Conservation (phyloP, 2,329 filamentous ascomycete genomes). For the Botrytis pseudocinerea region DNA sequence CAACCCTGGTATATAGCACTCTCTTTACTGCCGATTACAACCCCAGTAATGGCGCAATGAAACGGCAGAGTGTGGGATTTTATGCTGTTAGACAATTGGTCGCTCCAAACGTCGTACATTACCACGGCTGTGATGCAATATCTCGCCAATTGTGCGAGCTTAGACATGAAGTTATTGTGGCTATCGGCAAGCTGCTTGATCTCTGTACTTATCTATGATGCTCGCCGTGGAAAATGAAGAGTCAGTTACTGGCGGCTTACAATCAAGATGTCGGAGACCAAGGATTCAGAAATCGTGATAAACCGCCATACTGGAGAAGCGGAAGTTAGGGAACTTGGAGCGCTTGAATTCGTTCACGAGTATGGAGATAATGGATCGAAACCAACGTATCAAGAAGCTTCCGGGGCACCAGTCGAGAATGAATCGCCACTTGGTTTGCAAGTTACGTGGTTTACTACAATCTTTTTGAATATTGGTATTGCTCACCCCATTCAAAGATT, state of each 20-base stretch:
- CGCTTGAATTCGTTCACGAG: slow-evolving; percentile 31
- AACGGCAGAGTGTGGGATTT: neutral
- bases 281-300: neutral
- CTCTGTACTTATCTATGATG: neutral
- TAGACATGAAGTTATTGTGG: neutral
- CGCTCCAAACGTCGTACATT: neutral
- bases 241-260: neutral
- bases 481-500: no score
- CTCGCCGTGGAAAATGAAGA: neutral
- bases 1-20: neutral
- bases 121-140: slow-evolving; percentile 6
- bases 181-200: neutral
- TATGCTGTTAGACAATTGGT: neutral
- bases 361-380: slow-evolving; percentile 49
- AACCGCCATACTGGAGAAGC: neutral
- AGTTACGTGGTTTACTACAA: slow-evolving; percentile 55
- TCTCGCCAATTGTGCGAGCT: slow-evolving; percentile 2
- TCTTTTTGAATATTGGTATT: slow-evolving; percentile 58
- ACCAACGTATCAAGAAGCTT: slow-evolving; percentile 54
- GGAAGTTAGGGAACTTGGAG: slow-evolving; percentile 13
- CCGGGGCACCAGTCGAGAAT: slow-evolving; percentile 61
- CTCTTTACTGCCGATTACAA: neutral
- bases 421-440: slow-evolving; percentile 60
- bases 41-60: neutral
- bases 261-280: slow-evolving; percentile 5